These are phyloP conservation scores for Medicago arabica DNA, from an alignment of 306 rosid genomes.

Conservation along the genomic window DNA sequence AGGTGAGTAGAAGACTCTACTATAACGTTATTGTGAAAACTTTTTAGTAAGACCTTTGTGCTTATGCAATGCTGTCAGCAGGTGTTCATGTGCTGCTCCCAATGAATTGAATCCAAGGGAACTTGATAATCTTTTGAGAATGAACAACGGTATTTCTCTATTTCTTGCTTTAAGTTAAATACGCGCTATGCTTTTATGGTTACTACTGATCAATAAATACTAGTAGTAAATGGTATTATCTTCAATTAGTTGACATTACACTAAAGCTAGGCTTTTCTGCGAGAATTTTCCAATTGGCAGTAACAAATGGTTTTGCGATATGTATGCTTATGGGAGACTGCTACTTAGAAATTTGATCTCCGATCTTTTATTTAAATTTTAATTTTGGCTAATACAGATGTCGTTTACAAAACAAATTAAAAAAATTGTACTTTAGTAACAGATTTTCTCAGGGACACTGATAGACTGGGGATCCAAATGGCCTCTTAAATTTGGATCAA, in stretches of 20 bases:
- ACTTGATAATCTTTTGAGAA: conserved; percentile 77
- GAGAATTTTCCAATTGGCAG: conserved; percentile 14
- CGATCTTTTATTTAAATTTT: background rate
- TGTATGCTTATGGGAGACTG: background rate
- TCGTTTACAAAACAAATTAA: background rate
- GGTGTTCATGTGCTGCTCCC: conserved; percentile 87
- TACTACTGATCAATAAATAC: conserved; percentile 16
- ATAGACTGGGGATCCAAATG: background rate
- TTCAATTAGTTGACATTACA: conserved; percentile 22
- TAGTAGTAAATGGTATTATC: conserved; percentile 32
- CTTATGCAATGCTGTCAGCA: conserved; percentile 50
- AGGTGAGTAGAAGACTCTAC: conserved; percentile 56
- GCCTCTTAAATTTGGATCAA: conserved; percentile 10
- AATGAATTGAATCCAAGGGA: conserved; percentile 85
- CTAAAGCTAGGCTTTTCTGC: conserved; percentile 21
- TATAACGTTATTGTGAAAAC: too few relatives aligned
- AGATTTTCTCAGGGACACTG: conserved; percentile 7
- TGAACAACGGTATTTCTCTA: conserved; percentile 71
- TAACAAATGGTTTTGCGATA: conserved; percentile 22
- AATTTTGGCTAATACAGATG: background rate
- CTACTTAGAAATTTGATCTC: conserved; percentile 28
- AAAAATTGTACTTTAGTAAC: background rate
- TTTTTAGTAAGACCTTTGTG: conserved; percentile 34
- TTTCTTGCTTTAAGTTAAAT: conserved; percentile 32
- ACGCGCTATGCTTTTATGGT: background rate